These are phyloP conservation scores for Ceriops decandra DNA, from an alignment of 345 rosid species.

Conservation along the genomic window DNA sequence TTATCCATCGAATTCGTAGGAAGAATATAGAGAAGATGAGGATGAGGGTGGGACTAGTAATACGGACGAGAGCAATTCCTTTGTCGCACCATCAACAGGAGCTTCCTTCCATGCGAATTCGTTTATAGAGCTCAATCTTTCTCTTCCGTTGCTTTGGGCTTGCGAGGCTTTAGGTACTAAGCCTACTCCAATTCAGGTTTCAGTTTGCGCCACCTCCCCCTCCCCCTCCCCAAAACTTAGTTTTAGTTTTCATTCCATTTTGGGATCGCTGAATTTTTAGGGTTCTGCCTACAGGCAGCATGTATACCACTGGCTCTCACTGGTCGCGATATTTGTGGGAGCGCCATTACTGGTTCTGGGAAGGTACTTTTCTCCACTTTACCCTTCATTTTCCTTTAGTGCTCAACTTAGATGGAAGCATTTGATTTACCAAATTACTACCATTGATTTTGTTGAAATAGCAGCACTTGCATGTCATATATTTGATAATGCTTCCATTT, in stretches of 20 bases:
- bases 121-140: conserved; percentile 84
- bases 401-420: too few species aligned
- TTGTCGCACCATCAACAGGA: conserved; percentile 64
- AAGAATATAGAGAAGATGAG: conserved; percentile 60
- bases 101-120: conserved; percentile 78
- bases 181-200: conserved; percentile 96
- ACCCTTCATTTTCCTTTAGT: background rate
- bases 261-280: background rate
- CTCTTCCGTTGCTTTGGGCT: conserved; percentile 83
- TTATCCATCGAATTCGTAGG: conserved; percentile 31
- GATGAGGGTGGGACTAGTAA: conserved; percentile 37
- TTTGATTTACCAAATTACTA: too few species aligned
- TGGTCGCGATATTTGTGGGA: conserved; percentile 98
- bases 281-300: conserved; percentile 56
- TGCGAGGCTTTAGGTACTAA: conserved; percentile 82
- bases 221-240: too few species aligned
- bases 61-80: conserved; percentile 46
- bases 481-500: too few species aligned
- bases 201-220: background rate
- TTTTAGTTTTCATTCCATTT: background rate
- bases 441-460: too few species aligned
- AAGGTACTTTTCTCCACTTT: conserved; percentile 44
- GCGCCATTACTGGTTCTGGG: conserved; percentile 97
- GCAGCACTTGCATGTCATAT: too few species aligned
- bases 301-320: conserved; percentile 81